Percentiles rank a stretch among this genome's conserved stretches.
These are phyloP conservation scores for Cynara cardunculus DNA, from an alignment of 129 eudicot species.

Conservation along the genomic window DNA sequence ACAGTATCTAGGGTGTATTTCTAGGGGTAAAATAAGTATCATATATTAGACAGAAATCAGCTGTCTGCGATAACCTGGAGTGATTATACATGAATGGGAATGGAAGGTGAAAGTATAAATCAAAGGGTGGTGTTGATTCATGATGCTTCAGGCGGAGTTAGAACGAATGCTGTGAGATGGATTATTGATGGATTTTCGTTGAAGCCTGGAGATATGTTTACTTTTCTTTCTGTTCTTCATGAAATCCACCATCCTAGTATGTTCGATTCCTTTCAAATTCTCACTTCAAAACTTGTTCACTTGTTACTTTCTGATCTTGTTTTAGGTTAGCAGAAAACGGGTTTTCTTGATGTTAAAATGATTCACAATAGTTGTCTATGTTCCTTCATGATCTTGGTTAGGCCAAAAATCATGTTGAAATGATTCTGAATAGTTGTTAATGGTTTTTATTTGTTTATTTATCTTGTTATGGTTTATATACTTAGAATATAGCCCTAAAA, in stretches of 20 bases:
- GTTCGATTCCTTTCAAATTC: not conserved
- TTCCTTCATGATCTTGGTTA: not conserved
- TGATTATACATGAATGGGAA: slow-evolving; percentile 19
- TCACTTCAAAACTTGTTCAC: not conserved
- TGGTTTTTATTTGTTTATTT: not conserved
- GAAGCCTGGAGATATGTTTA: slow-evolving; percentile 38
- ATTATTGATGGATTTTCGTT: slow-evolving; percentile 34
- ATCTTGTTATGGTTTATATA: not conserved
- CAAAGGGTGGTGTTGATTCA: slow-evolving; percentile 49
- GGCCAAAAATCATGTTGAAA: not conserved
- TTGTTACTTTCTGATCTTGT: not conserved
- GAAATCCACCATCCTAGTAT: slow-evolving; percentile 35
- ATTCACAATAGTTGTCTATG: not conserved
- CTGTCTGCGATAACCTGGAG: not conserved
- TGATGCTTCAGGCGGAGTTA: slow-evolving; percentile 35
- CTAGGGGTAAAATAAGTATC: not conserved
- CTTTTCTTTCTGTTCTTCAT: slow-evolving; percentile 35
- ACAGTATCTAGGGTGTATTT: not conserved
- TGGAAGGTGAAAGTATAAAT: slow-evolving; percentile 26
- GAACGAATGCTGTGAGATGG: slow-evolving; percentile 30
- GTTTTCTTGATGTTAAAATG: not conserved
- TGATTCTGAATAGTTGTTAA: not conserved
- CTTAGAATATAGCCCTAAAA: not conserved
- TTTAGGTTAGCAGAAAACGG: not conserved
- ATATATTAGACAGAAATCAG: not conserved